Evolutionary conservation across 202 grass and related monocot species (phyloP).

Genomic region (Eragrostis tef): DNA sequence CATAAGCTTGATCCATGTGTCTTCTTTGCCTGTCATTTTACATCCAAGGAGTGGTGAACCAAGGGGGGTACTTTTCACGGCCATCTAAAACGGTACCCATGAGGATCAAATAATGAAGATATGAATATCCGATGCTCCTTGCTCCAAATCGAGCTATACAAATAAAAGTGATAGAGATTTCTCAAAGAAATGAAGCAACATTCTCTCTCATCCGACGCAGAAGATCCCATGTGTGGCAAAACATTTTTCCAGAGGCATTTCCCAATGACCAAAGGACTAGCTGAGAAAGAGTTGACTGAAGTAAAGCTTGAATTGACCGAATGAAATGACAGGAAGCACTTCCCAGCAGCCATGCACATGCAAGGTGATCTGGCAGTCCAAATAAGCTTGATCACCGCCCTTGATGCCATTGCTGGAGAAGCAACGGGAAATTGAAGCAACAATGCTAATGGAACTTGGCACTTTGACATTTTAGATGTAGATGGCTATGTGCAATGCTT

Average conservation of each 20-base stretch:
- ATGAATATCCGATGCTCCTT: background rate
- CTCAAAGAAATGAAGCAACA: background rate
- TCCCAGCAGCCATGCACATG: background rate
- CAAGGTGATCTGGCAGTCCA: slow-evolving; percentile 17
- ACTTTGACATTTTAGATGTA: background rate
- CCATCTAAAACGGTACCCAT: background rate
- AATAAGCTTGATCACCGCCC: background rate
- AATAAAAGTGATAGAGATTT: background rate
- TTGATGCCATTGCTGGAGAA: background rate
- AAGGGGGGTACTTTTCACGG: background rate
- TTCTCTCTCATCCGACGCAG: background rate
- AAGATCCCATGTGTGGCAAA: background rate
- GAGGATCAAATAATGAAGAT: background rate
- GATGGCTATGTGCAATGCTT: too few species aligned
- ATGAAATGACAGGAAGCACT: background rate
- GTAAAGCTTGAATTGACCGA: slow-evolving; percentile 16
- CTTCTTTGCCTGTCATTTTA: background rate
- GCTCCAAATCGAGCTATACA: background rate
- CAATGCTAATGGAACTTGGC: background rate
- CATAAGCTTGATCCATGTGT: slow-evolving; percentile 24
- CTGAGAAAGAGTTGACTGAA: background rate
- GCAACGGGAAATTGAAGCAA: background rate
- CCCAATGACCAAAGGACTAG: background rate
- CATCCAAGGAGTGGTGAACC: background rate
- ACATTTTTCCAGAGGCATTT: background rate